Evolutionary conservation across 768 basidiomycete genomes (phyloP), one percentile per base, ranked within the genome.

Genomic region (Hygrophorus pudorinus): DNA sequence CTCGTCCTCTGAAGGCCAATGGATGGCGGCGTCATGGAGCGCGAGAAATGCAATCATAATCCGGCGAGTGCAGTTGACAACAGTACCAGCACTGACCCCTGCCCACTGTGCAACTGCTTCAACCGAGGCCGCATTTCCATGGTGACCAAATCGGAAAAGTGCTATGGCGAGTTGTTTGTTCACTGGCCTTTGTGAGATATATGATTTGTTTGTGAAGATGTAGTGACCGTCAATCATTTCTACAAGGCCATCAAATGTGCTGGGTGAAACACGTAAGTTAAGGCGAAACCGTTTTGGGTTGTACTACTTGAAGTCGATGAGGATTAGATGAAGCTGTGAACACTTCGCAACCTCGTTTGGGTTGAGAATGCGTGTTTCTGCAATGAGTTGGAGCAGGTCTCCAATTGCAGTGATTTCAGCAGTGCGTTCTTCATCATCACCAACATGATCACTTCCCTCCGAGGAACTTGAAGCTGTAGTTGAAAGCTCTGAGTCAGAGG

Each of bases 141-240:
- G 53, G 44, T 63, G 63, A 2, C 67, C 66, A 52, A 70, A 67
- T 1, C 60, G 52, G 38, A 58, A 68, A 6, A 71, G 63, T 8
- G 59, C 42, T 17, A 71, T 61, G 0, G 65, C 65, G 9, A 71
- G 47, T 41, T 71, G 65, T 21, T 53, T 37, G 8, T 52, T 45
- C 31, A 62, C 54, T 31, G 59, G 51, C 36, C 55, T 53, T 46
- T 65, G 62, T 1, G 30, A 27, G 29, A 54, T 52, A 38, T 55
- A 52, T 5, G 60, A 59, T 16, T 59, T 47, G 47, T 60, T 64
- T 24, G 46, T 37, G 41, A 63, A 64, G 35, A 59, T 48, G 11
- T 42, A 43, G 45, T 63, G 2, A 38, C 46, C 34, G 8, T 38
- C 12, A 32, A 65, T 48, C 5, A n/a, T 7, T 5, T 30, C 34